A percentile compares a stretch with the other conserved stretches of the same genome.
These are phyloP conservation scores for Prunus salicina DNA, from an alignment of 306 rosid genomes.

Conservation along the genomic window DNA sequence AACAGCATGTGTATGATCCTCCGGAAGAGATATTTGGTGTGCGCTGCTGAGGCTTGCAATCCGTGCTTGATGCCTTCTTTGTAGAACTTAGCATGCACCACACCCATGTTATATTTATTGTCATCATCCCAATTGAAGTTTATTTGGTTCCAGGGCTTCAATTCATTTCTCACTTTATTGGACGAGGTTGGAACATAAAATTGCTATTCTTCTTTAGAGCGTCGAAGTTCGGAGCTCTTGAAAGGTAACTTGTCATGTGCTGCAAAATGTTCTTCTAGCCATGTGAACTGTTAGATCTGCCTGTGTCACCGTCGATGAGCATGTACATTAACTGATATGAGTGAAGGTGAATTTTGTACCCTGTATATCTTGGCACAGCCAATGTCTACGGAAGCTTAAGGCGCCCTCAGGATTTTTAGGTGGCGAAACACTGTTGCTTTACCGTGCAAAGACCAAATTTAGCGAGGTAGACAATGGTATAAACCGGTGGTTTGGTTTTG, in stretches of 20 bases:
- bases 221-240: background rate
- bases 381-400: background rate
- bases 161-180: background rate
- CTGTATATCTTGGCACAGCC: background rate
- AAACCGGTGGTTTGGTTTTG: no score
- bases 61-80: background rate
- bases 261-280: background rate
- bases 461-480: background rate
- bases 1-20: conserved; percentile 74
- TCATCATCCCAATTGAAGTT: background rate
- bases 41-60: conserved; percentile 48
- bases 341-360: background rate
- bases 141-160: background rate
- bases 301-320: background rate
- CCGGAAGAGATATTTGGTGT: conserved; percentile 88
- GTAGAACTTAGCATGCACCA: background rate
- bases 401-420: background rate
- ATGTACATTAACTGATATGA: background rate
- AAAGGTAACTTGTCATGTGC: background rate
- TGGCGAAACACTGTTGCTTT: no score
- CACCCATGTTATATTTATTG: background rate
- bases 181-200: background rate
- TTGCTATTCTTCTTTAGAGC: background rate
- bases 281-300: background rate
- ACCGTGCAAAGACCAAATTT: no score